A percentile compares a stretch with the other conserved stretches of the same genome.
Conservation (phyloP, 345 rosid species). For the Cardamine resedifolia region DNA sequence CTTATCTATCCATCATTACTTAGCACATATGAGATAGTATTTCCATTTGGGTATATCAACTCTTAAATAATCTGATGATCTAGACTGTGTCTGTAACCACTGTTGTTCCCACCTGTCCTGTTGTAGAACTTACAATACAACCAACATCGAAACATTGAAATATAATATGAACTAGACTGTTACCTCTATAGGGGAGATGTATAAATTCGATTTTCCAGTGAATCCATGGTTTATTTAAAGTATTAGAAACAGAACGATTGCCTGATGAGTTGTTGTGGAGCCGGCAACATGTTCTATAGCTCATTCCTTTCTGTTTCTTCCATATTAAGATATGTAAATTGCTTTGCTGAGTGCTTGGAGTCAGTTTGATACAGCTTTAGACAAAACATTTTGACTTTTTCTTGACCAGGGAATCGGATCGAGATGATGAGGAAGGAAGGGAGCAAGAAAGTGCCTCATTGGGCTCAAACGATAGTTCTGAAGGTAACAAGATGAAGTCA, state of each 20-base stretch:
- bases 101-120: constrained; percentile 10
- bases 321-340: neutral
- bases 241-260: neutral
- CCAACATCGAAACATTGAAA: neutral
- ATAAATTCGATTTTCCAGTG: neutral
- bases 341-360: neutral
- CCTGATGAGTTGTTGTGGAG: neutral
- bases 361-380: neutral
- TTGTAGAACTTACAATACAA: neutral
- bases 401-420: constrained; percentile 41
- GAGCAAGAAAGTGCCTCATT: constrained; percentile 28
- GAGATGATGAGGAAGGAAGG: constrained; percentile 33
- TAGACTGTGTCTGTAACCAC: neutral
- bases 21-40: neutral
- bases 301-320: neutral
- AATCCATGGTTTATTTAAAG: neutral
- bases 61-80: constrained; percentile 1
- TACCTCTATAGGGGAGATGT: neutral
- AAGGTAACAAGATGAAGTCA: constrained; percentile 36
- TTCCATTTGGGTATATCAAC: neutral
- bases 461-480: constrained; percentile 31
- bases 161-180: neutral
- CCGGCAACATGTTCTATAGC: neutral
- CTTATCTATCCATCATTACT: constrained; percentile 7
- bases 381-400: neutral